Base-by-base conservation (phyloP, 2,329 filamentous ascomycete species). In the Leptodontidium sp. region DNA sequence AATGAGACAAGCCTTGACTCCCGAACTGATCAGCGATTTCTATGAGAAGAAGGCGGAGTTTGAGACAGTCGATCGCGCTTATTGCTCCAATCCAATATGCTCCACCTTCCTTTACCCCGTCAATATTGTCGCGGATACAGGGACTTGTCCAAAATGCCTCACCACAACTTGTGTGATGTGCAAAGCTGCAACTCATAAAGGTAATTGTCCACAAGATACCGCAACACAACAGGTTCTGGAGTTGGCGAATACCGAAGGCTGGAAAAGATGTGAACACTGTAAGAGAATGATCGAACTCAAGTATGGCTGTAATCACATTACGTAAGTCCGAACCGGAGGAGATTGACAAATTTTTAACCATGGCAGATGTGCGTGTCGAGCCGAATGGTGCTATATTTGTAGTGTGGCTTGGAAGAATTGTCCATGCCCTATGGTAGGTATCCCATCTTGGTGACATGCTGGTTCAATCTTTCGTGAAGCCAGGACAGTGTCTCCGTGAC, bases 301-400 rank as follows among this genome's bases (percentile, higher is more conserved):
- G 0, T n/a, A 38, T 0, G 86, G 87, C 2, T 88, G 87, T 68
- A 79, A 84, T 61, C 86, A 88, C 58, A 88, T 88, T 4, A 85
- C 71, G 86, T 88, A 70, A 75, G 32, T 65, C 17, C 12, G 29
- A 9, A 40, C 4, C 35, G 3, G 17, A 12, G 12, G n/a, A 47
- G 15, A 29, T 11, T 38, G 3, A 53, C 43, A 64, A 43, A 17
- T 29, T 58, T 63, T 47, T 15, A 43, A 38, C 38, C 12, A 38
- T 59, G 15, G 35, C 29, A 85, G 80, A 1, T 87, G 84, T 61
- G 75, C 64, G 0, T 87, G 85, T 62, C 72, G 78, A 0, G 72
- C 76, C 0, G 50, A 86, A 17, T 87, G 85, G 70, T 86, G 84
- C 72, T 85, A 85, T 38, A 17, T 77, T 0, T 87, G 84, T 49